Percentiles rank a stretch among this genome's conserved stretches.
Evolutionary conservation across 257 asterid species (phyloP).

Genomic region (Solanum arcanum): DNA sequence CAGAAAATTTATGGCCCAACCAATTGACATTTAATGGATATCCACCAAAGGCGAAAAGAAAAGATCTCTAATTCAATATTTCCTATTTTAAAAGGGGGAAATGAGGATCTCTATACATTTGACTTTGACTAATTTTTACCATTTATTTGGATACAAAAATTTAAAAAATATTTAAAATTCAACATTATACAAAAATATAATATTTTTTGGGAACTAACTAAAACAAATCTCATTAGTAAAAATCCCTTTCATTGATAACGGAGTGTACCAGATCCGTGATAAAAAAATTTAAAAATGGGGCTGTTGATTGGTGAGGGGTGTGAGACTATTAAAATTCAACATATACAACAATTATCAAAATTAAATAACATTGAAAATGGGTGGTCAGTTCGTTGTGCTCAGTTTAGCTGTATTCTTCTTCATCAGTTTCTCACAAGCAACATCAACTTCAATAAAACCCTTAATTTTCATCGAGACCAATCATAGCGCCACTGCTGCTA

Average conservation of each 20-base stretch:
- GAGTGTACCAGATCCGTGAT: not conserved
- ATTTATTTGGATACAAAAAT: no score
- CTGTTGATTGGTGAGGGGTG: not conserved
- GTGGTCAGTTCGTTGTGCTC: not conserved
- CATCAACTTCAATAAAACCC: not conserved
- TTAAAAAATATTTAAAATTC: no score
- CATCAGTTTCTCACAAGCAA: not conserved
- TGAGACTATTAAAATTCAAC: not conserved
- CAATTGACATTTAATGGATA: not conserved
- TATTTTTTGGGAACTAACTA: not conserved
- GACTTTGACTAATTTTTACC: not conserved
- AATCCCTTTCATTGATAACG: not conserved
- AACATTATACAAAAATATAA: no score
- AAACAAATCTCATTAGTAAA: not conserved
- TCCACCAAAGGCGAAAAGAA: not conserved
- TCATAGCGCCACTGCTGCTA: not conserved
- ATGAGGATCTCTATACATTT: not conserved
- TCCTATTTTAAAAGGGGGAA: not conserved
- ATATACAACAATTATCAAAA: not conserved
- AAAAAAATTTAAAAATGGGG: not conserved
- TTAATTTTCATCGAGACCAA: not conserved
- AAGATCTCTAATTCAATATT: not conserved
- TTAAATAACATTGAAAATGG: not conserved
- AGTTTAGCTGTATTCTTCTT: not conserved
- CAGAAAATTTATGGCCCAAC: not conserved